Conservation (phyloP, 331 rosid genomes). For the Stylosanthes scabra region DNA sequence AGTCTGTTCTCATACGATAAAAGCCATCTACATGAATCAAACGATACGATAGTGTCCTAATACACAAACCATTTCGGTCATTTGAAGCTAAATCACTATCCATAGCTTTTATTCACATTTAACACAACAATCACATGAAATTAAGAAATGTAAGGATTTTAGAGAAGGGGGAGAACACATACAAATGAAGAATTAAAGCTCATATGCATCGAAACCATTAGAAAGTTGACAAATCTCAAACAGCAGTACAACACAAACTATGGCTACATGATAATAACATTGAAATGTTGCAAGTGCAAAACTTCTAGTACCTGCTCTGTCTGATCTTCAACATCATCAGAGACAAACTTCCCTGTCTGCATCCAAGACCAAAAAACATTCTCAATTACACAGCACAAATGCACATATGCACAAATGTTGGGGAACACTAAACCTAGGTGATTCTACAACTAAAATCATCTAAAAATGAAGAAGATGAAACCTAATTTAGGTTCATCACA, state of each 20-base stretch:
- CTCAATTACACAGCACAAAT: background rate
- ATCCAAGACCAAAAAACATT: conserved; percentile 18
- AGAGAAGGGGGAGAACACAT: background rate
- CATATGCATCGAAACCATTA: conserved; percentile 3
- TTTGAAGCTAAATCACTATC: background rate
- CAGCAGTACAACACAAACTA: background rate
- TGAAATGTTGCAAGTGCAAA: background rate
- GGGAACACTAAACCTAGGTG: background rate
- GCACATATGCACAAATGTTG: conserved; percentile 10
- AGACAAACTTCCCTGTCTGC: conserved; percentile 81
- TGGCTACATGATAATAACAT: background rate
- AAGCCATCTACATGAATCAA: background rate
- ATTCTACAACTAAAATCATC: too few relatives aligned
- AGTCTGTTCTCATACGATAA: background rate
- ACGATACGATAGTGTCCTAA: background rate
- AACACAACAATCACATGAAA: background rate
- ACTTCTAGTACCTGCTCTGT: conserved; percentile 76
- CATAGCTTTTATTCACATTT: background rate
- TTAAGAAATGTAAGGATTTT: background rate
- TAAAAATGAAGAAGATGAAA: too few relatives aligned
- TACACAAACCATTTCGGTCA: background rate
- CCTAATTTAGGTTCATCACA: too few relatives aligned
- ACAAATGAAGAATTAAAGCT: background rate
- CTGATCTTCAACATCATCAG: conserved; percentile 78
- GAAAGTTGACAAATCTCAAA: background rate